Evolutionary conservation across 805 yeast genomes (phyloP).

Genomic region (Yamadazyma takamatsuzukensis): DNA sequence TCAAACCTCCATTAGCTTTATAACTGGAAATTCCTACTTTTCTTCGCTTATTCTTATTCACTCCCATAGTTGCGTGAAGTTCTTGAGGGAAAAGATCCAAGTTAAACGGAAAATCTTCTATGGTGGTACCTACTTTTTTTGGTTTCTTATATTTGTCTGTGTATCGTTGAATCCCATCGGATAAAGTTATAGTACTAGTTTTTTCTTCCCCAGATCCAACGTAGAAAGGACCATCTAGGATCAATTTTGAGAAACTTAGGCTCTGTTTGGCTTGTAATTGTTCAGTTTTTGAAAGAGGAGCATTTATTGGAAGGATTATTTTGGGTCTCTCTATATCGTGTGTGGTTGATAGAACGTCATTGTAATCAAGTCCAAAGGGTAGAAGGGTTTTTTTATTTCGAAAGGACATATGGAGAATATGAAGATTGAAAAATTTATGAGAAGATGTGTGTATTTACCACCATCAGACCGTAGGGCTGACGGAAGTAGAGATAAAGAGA

Average conservation of each 20-base stretch:
- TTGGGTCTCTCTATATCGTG: conserved; percentile 37
- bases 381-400: conserved; percentile 33
- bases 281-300: conserved; percentile 51
- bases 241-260: conserved; percentile 48
- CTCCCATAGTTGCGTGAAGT: conserved; percentile 67
- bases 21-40: conserved; percentile 40
- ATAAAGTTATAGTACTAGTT: conserved; percentile 11
- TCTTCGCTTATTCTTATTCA: conserved; percentile 46
- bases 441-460: conserved; percentile 6
- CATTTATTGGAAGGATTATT: conserved; percentile 62
- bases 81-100: conserved; percentile 74
- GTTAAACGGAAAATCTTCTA: conserved; percentile 75
- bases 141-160: conserved; percentile 75
- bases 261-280: conserved; percentile 50
- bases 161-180: conserved; percentile 76
- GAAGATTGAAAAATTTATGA: neutral
- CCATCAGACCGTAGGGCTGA: too few species aligned
- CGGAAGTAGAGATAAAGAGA: too few species aligned
- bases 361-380: conserved; percentile 73
- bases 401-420: conserved; percentile 6
- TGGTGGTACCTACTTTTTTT: conserved; percentile 65
- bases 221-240: conserved; percentile 64
- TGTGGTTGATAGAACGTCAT: conserved; percentile 46
- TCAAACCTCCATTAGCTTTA: conserved; percentile 36
- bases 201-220: conserved; percentile 45